phyloP scores from a whole-genome alignment of 78 protist genomes.

The Blattamonas nauphoetae region DNA sequence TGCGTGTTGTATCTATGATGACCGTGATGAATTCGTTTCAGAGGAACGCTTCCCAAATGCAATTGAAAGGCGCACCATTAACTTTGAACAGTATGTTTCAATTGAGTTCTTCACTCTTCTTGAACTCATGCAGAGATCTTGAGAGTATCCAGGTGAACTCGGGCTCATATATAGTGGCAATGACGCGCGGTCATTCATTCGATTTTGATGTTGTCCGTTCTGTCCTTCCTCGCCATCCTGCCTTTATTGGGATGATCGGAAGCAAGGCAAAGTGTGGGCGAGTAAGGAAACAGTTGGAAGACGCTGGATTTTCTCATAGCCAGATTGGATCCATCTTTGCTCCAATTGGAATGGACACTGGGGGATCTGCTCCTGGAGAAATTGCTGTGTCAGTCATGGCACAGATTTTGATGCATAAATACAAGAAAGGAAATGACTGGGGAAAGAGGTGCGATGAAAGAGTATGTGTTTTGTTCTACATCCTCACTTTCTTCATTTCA shows the following conservation, averaged over 20 bases:
- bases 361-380: not conserved
- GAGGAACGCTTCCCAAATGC: not conserved
- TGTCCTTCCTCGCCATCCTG: not conserved
- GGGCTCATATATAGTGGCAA: not conserved
- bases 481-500: too few relatives aligned
- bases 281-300: not conserved
- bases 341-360: not conserved
- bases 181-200: not conserved
- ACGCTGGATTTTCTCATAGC: not conserved
- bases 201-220: not conserved
- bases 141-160: not conserved
- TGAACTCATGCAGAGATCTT: not conserved
- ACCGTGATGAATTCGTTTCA: not conserved
- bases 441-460: not conserved
- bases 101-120: not conserved
- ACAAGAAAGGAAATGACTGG: not conserved
- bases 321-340: not conserved
- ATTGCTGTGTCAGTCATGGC: not conserved
- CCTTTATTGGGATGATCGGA: slow-evolving; percentile 1
- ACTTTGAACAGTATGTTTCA: not conserved
- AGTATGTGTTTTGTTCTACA: not conserved
- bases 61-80: not conserved
- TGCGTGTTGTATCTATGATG: not conserved
- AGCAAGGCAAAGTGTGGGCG: not conserved
- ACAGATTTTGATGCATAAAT: not conserved